Base-by-base conservation (phyloP, 2,329 filamentous ascomycete genomes). In the Magnaporthales sp. region DNA sequence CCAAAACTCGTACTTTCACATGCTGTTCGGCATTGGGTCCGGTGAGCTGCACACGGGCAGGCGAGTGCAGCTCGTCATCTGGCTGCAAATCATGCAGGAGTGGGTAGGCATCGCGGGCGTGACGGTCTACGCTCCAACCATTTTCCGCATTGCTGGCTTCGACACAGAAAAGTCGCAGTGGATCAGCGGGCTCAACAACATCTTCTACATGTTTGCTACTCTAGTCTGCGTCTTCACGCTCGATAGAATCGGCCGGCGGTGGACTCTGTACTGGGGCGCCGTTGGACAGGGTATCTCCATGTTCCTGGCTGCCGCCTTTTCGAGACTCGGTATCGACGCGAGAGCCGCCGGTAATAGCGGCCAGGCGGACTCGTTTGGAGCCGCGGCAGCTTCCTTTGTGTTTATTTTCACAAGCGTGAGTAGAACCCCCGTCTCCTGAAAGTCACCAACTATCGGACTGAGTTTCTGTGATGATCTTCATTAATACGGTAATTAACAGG, bases 41-140 rank as follows among this genome's bases (percentile, higher is more conserved):
- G 89, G 83, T 0, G 86, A 89, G 65, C 75, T 91, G 9, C 88
- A 91, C 69, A 88, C 85, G 0, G 89, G 84, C 0, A 81, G 89
- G 1, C 84, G 89, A 6, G 87, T 91, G 0, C 88, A 91, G 71
- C 81, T 91, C 1, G 88, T 89, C 3, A 81, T 91, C 46, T 91
- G 88, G 88, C 79, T 91, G 9, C 88, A 91, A 75, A 88, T 91
- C 61, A 83, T 91, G 72, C 88, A 90, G 71, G 85, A 89, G 71
- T 90, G 88, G 86, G 83, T 88, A 65, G 87, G 89, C 0, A 91
- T 91, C 68, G 87, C 88, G 0, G 88, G 87, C 58, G 86, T 91
- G 2, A 90, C 88, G 0, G 82, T 91, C 46, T 87, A 83, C 62
- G 81, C 80, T 0, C 80, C 80, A 0, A 81, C 80, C 2, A 84